phyloP scores from a whole-genome alignment of 495 filamentous ascomycete genomes.

The Pyronema omphalodes region DNA sequence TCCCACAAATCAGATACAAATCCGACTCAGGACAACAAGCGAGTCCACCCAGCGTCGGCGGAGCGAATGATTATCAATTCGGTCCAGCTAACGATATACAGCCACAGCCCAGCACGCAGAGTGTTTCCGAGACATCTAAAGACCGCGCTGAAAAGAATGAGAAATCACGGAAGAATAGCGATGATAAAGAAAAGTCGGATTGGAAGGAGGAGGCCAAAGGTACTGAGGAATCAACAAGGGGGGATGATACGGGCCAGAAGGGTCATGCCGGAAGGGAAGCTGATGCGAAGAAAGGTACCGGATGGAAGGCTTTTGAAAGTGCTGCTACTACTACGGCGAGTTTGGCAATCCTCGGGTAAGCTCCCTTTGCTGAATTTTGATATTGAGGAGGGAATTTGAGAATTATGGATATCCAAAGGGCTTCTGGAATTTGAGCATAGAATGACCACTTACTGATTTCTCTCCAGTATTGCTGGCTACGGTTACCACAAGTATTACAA shows the following conservation, averaged over 20 bases:
- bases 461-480: constrained; percentile 52
- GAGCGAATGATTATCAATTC: constrained; percentile 10
- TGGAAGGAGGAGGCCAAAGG: too few species aligned
- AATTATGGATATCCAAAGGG: too few species aligned
- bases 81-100: constrained; percentile 17
- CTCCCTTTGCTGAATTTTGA: too few species aligned
- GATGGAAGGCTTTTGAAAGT: constrained; percentile 68
- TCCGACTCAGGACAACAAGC: neutral
- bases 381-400: too few species aligned
- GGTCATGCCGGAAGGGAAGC: neutral
- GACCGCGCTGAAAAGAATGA: neutral
- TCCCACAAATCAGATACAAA: neutral
- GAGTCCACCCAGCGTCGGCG: neutral
- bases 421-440: neutral
- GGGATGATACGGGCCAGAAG: too few species aligned
- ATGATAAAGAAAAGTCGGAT: neutral
- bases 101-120: constrained; percentile 16
- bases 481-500: constrained; percentile 83
- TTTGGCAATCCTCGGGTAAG: constrained; percentile 58
- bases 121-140: constrained; percentile 1
- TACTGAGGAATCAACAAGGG: too few species aligned
- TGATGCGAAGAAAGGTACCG: constrained; percentile 26
- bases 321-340: constrained; percentile 78
- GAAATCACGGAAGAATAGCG: neutral
- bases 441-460: neutral